A percentile compares a stretch with the other conserved stretches of the same genome.
phyloP scores from a whole-genome alignment of 371 early-diverging fungal species.

The Circinella umbellata region DNA sequence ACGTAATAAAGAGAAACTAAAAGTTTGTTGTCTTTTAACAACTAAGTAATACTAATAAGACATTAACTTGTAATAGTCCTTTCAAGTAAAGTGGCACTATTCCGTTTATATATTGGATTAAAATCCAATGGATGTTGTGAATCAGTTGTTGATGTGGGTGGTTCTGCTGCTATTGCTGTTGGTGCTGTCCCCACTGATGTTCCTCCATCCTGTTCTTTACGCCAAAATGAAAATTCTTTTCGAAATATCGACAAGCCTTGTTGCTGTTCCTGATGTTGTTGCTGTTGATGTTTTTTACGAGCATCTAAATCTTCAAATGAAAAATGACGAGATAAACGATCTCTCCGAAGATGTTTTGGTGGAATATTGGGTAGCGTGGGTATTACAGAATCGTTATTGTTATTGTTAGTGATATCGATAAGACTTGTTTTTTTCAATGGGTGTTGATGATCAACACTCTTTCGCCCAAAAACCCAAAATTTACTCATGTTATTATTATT shows the following conservation, averaged over 20 bases:
- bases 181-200: background rate
- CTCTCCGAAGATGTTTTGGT: conserved; percentile 8
- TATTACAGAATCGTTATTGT: background rate
- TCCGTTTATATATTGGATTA: conserved; percentile 14
- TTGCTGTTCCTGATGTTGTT: conserved; percentile 23
- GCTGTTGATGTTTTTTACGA: conserved; percentile 4
- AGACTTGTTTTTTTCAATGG: conserved; percentile 1
- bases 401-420: conserved; percentile 9
- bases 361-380: background rate
- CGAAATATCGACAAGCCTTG: conserved; percentile 36
- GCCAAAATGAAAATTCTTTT: conserved; percentile 37
- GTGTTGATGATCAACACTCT: conserved; percentile 33
- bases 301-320: conserved; percentile 42
- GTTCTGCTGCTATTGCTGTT: background rate
- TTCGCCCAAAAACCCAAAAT: conserved; percentile 53
- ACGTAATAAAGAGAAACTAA: too few species aligned
- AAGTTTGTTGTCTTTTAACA: too few species aligned
- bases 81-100: conserved; percentile 12
- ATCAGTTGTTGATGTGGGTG: background rate
- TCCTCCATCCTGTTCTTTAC: conserved; percentile 1
- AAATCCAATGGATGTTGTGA: conserved; percentile 14
- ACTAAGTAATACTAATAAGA: background rate
- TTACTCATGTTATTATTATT: background rate
- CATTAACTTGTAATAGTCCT: conserved; percentile 2
- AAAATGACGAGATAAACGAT: conserved; percentile 40